phyloP scores from a whole-genome alignment of 2,329 filamentous ascomycete species.

The Tothia fuscella region DNA sequence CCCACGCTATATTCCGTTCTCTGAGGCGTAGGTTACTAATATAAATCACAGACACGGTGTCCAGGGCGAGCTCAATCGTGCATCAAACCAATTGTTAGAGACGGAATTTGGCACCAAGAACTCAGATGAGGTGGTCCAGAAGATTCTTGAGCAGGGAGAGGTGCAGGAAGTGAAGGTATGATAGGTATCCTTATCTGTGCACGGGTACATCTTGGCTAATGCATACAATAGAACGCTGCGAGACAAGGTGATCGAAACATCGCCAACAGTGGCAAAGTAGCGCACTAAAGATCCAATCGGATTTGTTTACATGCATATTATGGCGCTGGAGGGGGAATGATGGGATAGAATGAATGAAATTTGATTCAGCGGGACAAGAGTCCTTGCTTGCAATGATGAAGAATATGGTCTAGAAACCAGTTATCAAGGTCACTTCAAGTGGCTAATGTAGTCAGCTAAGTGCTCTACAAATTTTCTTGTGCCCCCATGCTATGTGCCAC shows the following conservation, averaged over 20 bases:
- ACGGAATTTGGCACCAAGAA: conserved; percentile 76
- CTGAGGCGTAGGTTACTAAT: too few relatives aligned
- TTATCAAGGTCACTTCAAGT: too few relatives aligned
- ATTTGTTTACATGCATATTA: not conserved
- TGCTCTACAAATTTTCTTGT: too few relatives aligned
- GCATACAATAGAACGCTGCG: not conserved
- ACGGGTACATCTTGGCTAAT: not conserved
- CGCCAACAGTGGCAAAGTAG: conserved; percentile 5
- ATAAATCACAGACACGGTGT: conserved; percentile 57
- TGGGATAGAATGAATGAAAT: conserved; percentile 4
- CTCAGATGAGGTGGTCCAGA: conserved; percentile 68
- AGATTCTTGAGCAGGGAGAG: conserved; percentile 67
- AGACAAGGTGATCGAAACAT: conserved; percentile 10
- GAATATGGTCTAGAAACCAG: too few relatives aligned
- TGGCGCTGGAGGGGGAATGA: not conserved
- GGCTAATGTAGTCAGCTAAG: too few relatives aligned
- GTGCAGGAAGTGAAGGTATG: conserved; percentile 48
- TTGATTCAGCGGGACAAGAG: too few relatives aligned
- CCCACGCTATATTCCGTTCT: conserved; percentile 11
- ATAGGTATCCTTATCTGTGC: not conserved
- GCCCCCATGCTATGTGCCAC: too few relatives aligned
- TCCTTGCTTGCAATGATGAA: too few relatives aligned
- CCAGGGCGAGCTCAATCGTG: conserved; percentile 44
- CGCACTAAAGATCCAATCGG: not conserved
- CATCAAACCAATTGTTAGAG: conserved; percentile 53